Percentiles rank a stretch among this genome's conserved stretches.
phyloP scores from a whole-genome alignment of 192 early-diverging fungal species.

The Phlyctochytrium bullatum region DNA sequence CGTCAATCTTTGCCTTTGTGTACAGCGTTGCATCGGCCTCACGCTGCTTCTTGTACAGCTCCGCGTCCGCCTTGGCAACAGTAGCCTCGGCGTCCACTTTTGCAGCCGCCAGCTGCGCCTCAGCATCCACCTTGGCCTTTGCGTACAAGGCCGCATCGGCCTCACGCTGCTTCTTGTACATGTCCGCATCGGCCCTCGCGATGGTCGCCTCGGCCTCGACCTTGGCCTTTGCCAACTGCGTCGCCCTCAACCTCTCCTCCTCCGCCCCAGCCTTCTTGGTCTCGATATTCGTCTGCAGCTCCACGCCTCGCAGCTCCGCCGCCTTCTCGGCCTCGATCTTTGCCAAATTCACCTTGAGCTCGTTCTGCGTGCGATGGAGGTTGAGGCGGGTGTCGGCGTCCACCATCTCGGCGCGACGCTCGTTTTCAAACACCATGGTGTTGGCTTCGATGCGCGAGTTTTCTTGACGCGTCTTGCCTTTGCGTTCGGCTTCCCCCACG shows the following conservation, averaged over 20 bases:
- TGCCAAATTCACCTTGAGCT: constrained; percentile 41
- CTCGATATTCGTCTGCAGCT: constrained; percentile 49
- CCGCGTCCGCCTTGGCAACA: constrained; percentile 38
- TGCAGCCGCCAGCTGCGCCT: constrained; percentile 36
- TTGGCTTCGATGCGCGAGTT: constrained; percentile 39
- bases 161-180: constrained; percentile 36
- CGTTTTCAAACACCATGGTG: constrained; percentile 48
- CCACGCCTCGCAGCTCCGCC: constrained; percentile 32
- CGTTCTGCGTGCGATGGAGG: constrained; percentile 32
- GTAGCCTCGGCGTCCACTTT: constrained; percentile 44
- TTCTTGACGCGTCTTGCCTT: constrained; percentile 45
- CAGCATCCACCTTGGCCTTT: constrained; percentile 49
- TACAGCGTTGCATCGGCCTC: constrained; percentile 46
- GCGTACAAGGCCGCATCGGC: constrained; percentile 37
- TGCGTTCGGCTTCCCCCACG: constrained; percentile 52
- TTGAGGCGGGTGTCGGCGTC: constrained; percentile 38
- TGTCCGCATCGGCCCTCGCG: constrained; percentile 38
- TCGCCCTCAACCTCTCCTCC: constrained; percentile 45
- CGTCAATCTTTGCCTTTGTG: constrained; percentile 35
- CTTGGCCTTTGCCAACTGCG: constrained; percentile 41
- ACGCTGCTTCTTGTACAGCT: constrained; percentile 39
- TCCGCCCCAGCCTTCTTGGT: constrained; percentile 37
- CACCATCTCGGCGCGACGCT: constrained; percentile 37
- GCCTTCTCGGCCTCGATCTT: constrained; percentile 51
- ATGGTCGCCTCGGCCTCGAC: constrained; percentile 46